Conservation (phyloP, 371 early-diverging fungal species). For the Fennellomyces sp. region DNA sequence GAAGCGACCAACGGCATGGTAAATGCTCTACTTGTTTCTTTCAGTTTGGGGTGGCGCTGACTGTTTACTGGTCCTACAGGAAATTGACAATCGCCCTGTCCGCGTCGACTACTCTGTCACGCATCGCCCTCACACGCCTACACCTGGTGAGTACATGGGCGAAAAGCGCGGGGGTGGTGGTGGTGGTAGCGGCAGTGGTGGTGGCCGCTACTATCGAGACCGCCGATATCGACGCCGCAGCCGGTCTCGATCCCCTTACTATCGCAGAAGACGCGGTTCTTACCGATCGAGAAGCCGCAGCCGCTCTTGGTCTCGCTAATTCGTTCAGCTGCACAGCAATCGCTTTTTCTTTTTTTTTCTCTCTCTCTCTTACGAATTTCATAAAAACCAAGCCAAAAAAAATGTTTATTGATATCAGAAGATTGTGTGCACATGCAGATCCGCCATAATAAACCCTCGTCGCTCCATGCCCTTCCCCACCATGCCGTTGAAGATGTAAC, state of each 20-base stretch:
- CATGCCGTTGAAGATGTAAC: too few species aligned
- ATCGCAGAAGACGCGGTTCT: conserved; percentile 30
- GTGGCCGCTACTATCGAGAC: conserved; percentile 2
- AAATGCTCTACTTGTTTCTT: not conserved
- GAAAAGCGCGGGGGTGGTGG: conserved; percentile 30
- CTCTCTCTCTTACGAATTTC: too few species aligned
- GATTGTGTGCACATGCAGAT: too few species aligned
- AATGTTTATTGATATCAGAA: too few species aligned
- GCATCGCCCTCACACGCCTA: conserved; percentile 62
- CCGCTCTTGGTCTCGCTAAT: conserved; percentile 36
- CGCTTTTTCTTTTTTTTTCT: too few species aligned
- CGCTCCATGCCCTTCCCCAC: too few species aligned
- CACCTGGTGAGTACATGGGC: conserved; percentile 73
- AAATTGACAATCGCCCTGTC: conserved; percentile 70
- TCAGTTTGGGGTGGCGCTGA: too few species aligned
- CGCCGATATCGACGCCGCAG: conserved; percentile 14
- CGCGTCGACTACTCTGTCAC: conserved; percentile 80
- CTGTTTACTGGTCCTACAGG: conserved; percentile 31
- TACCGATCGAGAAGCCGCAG: conserved; percentile 35
- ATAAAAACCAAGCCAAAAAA: too few species aligned
- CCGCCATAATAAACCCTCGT: too few species aligned
- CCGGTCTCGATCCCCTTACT: conserved; percentile 18
- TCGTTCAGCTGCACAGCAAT: too few species aligned
- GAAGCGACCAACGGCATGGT: conserved; percentile 49
- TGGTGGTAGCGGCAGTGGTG: conserved; percentile 2